Evolutionary conservation across 2,329 filamentous ascomycete genomes (phyloP), one percentile per base, ranked within the genome.

Genomic region (Raffaelea albimanens): DNA sequence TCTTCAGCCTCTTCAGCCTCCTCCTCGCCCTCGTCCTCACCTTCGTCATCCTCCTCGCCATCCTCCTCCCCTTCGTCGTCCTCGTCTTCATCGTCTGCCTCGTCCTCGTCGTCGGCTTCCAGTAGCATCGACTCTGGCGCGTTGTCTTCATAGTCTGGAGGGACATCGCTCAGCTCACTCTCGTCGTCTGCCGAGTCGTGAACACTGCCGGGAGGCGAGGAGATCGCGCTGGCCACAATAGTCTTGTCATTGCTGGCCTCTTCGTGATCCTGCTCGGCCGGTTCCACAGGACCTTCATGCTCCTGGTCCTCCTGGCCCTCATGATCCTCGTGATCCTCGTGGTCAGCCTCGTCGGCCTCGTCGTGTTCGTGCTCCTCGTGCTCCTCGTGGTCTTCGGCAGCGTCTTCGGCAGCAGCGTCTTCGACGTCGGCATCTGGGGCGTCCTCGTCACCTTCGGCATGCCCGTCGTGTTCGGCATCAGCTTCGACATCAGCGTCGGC

Each of bases 161-260:
- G 70, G 4, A 81, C 74, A 51, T 85, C 82, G 45, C 80, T 85
- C 0, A 85, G 67, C 52, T 85, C 82, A 57, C 80, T 85, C 60
- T 85, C 82, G 47, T 83, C 80, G 52, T 85, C 81, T 0, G 77
- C 81, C 38, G 75, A 82, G 51, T 83, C 80, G 50, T 82, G 76
- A 8, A 81, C 64, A 50, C 77, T 86, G 5, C 74, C 76, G 0
- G 72, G 70, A 5, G 73, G 71, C 48, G 78, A 81, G 44, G 69
- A 77, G 29, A 55, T 48, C n/a, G 58, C 59, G 51, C 61, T 62
- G 40, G 51, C 51, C 19, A 51, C 53, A 3, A 53, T 46, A 47
- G 50, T 58, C 45, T 45, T 62, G 57, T 38, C 18, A 10, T 19
- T 8, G 34, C 18, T 38, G 34, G 5, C 34, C 34, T 8, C 18